Percentiles rank a stretch among this genome's conserved stretches.
phyloP scores from a whole-genome alignment of 75 land plant species.

The Pinus taeda region DNA sequence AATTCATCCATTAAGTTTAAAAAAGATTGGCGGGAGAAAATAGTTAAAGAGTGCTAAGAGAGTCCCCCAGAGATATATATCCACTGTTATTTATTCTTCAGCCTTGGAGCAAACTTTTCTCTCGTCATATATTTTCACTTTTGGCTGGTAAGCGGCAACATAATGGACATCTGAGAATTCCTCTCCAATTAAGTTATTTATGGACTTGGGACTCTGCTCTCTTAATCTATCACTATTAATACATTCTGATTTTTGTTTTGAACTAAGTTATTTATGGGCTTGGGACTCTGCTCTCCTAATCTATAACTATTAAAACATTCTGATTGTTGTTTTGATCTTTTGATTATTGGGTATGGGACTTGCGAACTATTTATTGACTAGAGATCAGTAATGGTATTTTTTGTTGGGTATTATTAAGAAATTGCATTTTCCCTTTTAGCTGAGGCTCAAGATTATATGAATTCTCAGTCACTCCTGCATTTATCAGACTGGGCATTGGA shows the following conservation, averaged over 20 bases:
- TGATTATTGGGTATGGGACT: not conserved
- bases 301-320: not conserved
- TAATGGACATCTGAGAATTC: not conserved
- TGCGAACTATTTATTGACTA: too few relatives aligned
- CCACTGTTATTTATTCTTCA: not conserved
- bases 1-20: not conserved
- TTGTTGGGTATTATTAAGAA: too few relatives aligned
- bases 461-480: not conserved
- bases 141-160: not conserved
- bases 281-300: not conserved
- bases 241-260: not conserved
- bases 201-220: not conserved
- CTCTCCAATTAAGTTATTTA: not conserved
- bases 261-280: not conserved
- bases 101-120: conserved; percentile 1
- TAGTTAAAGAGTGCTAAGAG: not conserved
- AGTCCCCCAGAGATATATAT: not conserved
- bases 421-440: too few relatives aligned
- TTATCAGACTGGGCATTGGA: not conserved
- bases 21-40: not conserved
- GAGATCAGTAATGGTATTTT: too few relatives aligned
- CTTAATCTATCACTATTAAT: not conserved
- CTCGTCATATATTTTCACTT: too few relatives aligned
- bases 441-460: not conserved
- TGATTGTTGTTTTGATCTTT: not conserved